Conservation (phyloP, 2,329 filamentous ascomycete species). For the Ambrosiella xylebori region DNA sequence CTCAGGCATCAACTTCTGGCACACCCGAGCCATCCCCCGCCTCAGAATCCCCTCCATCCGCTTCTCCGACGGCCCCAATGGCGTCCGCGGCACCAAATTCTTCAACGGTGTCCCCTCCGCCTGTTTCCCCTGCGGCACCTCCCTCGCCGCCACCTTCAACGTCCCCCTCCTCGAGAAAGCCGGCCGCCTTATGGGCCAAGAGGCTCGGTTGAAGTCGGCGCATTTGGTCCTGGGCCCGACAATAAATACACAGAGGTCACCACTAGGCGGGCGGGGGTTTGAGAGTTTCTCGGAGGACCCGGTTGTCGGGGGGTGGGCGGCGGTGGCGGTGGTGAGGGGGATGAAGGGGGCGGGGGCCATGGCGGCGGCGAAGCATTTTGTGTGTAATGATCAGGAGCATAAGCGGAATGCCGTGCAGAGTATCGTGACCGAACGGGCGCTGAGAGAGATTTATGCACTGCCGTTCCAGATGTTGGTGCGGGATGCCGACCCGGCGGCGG, state of each 20-base stretch:
- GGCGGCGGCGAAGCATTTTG: slow-evolving; percentile 43
- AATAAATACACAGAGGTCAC: slow-evolving; percentile 44
- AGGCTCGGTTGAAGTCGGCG: slow-evolving; percentile 52
- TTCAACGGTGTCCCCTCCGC: slow-evolving; percentile 46
- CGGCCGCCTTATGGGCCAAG: slow-evolving; percentile 50
- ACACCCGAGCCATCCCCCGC: slow-evolving; percentile 36
- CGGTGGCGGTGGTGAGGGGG: slow-evolving; percentile 34
- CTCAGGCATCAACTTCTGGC: slow-evolving; percentile 43
- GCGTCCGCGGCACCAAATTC: slow-evolving; percentile 44
- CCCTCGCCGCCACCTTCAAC: slow-evolving; percentile 67
- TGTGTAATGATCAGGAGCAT: slow-evolving; percentile 45
- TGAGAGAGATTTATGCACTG: slow-evolving; percentile 41
- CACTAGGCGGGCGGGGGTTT: slow-evolving; percentile 42
- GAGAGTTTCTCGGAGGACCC: slow-evolving; percentile 43
- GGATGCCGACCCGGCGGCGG: slow-evolving; percentile 31
- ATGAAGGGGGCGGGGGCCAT: slow-evolving; percentile 39
- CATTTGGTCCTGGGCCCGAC: slow-evolving; percentile 55
- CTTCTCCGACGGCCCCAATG: slow-evolving; percentile 65
- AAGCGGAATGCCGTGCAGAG: slow-evolving; percentile 37
- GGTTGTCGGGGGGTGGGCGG: slow-evolving; percentile 36
- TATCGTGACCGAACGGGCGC: slow-evolving; percentile 36
- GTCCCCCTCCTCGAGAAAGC: slow-evolving; percentile 53
- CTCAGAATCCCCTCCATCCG: slow-evolving; percentile 57
- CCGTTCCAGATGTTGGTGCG: slow-evolving; percentile 40
- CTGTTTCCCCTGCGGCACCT: slow-evolving; percentile 69